phyloP scores from a whole-genome alignment of 805 yeast species.

The Candida sphagnicola region DNA sequence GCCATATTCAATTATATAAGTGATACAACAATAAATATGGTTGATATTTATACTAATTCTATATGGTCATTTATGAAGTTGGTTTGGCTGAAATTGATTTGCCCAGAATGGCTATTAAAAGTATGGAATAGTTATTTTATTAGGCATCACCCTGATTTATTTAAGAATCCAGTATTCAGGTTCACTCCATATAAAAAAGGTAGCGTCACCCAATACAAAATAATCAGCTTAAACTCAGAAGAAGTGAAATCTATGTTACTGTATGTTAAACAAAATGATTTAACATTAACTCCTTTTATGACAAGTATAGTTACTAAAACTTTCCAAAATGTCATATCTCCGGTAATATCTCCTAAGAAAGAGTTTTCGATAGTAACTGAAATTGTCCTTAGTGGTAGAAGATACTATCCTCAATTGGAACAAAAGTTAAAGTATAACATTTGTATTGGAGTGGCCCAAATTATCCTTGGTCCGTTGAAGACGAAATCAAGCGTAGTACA shows the following conservation, averaged over 20 bases:
- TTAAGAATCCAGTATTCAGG: conserved; percentile 10
- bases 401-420: conserved; percentile 11
- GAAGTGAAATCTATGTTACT: conserved; percentile 8
- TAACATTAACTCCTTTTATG: conserved; percentile 19
- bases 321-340: conserved; percentile 12
- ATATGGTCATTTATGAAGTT: background rate
- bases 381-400: conserved; percentile 13
- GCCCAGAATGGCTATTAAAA: background rate
- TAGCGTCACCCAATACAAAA: conserved; percentile 7
- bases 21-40: conserved; percentile 2
- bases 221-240: conserved; percentile 10
- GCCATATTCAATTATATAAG: background rate
- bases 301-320: conserved; percentile 11
- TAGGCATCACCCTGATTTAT: conserved; percentile 6
- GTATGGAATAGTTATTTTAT: conserved; percentile 3
- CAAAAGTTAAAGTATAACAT: conserved; percentile 6
- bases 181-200: conserved; percentile 5
- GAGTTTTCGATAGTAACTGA: conserved; percentile 1
- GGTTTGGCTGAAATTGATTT: conserved; percentile 1
- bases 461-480: conserved; percentile 6
- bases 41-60: background rate
- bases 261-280: conserved; percentile 9
- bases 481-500: background rate
- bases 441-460: conserved; percentile 11
- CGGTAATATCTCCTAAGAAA: conserved; percentile 1